These are phyloP conservation scores for Rhizopus delemar DNA, from an alignment of 371 early-diverging fungal species.

Conservation along the genomic window DNA sequence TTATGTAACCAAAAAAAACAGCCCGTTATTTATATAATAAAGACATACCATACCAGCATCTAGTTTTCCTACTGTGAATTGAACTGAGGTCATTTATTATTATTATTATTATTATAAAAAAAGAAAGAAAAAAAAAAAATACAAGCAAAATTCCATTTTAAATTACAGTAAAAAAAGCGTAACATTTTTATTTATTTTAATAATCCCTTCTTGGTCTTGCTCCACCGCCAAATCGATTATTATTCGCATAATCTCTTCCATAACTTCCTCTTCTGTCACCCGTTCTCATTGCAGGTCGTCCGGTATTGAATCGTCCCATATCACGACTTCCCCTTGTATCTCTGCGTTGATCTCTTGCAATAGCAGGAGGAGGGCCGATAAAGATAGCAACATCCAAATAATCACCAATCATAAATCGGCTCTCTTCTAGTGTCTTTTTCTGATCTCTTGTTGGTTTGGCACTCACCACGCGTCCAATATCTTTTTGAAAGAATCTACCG, in stretches of 20 bases:
- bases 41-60: slow-evolving; percentile 82
- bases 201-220: neutral
- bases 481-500: slow-evolving; percentile 43
- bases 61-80: slow-evolving; percentile 89
- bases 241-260: neutral
- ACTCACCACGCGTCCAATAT: slow-evolving; percentile 58
- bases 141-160: neutral
- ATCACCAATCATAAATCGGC: slow-evolving; percentile 67
- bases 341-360: neutral
- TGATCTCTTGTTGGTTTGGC: slow-evolving; percentile 47
- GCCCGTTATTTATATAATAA: too few species aligned
- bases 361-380: slow-evolving; percentile 40
- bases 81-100: slow-evolving; percentile 56
- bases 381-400: slow-evolving; percentile 61
- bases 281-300: neutral
- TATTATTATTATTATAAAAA: neutral
- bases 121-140: neutral
- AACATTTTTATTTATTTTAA: neutral
- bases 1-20: neutral
- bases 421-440: slow-evolving; percentile 58
- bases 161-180: too few species aligned
- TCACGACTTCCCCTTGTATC: neutral
- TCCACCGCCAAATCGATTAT: slow-evolving; percentile 3
- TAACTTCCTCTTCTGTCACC: neutral
- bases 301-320: neutral